Evolutionary conservation across 805 yeast species (phyloP).

Genomic region (Saturnispora halmiae): DNA sequence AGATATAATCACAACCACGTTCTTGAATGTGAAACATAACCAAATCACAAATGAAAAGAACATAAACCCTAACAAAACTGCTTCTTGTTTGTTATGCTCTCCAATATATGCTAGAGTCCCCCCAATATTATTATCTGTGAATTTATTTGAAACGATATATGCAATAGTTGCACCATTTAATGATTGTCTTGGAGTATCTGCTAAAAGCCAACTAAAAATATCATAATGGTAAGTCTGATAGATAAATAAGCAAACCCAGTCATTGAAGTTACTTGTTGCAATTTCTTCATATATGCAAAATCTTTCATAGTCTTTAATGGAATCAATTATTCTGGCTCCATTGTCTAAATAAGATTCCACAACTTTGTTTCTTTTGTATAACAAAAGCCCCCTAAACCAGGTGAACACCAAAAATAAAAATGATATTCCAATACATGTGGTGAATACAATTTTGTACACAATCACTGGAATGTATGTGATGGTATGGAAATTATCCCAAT

Average conservation of each 20-base stretch:
- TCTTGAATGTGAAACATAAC: conserved; percentile 44
- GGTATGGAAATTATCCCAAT: conserved; percentile 27
- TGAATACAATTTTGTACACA: conserved; percentile 26
- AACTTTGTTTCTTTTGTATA: conserved; percentile 53
- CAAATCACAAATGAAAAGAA: conserved; percentile 65
- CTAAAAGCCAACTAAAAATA: conserved; percentile 49
- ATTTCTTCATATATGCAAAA: conserved; percentile 68
- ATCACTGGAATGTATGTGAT: conserved; percentile 27
- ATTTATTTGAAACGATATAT: conserved; percentile 38
- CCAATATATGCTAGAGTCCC: conserved; percentile 32
- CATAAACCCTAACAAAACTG: conserved; percentile 70
- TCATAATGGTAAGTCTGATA: conserved; percentile 59
- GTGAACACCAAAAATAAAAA: conserved; percentile 50
- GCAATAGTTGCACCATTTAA: conserved; percentile 67
- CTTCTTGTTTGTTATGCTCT: conserved; percentile 50
- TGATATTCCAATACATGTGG: conserved; percentile 69
- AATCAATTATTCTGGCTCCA: conserved; percentile 50
- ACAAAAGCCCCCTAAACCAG: conserved; percentile 45
- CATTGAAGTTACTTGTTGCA: conserved; percentile 54
- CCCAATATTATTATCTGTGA: conserved; percentile 32
- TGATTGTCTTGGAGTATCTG: conserved; percentile 84
- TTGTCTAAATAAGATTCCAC: conserved; percentile 61
- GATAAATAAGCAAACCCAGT: conserved; percentile 57
- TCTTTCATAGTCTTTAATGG: conserved; percentile 49
- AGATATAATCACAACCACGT: conserved; percentile 18